Evolutionary conservation across 2,329 filamentous ascomycete genomes (phyloP), one percentile per base, ranked within the genome.

Genomic region (Ophiostoma montium): DNA sequence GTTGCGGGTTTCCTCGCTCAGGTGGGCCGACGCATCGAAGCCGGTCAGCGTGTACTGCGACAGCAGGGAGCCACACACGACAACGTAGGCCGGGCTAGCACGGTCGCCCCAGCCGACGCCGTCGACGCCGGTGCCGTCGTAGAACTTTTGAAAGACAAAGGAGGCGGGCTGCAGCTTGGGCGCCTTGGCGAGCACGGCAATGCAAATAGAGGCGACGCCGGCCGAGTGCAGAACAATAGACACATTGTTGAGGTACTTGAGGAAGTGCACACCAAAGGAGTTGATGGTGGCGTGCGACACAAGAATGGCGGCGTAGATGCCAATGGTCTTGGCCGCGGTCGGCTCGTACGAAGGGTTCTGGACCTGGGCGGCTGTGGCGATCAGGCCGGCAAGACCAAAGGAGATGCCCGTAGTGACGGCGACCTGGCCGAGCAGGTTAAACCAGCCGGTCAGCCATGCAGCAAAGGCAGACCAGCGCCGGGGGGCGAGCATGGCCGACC

Each of bases 291-390:
- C 74, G 55, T 78, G 74, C 4, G 70, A 73, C 32, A 72, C 53
- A 4, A 79, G 66, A 5, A 78, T 62, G 6, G 74, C 75, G 6
- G 72, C 74, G 54, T 78, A 77, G 51, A 79, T 78, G n/a, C 73
- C 75, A 46, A 79, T 69, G 3, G 71, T 76, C 53, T 67, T 67
- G 13, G 56, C 62, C 1, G 74, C 64, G 0, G 68, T 70, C 0
- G 72, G 58, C 38, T 55, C 57, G 54, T 63, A 68, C 41, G 56
- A 57, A 2, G 61, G 59, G 51, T 59, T 62, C 56, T 67, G 61
- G 38, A 68, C 62, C 0, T 57, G 60, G 27, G 62, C 62, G 19
- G 61, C 62, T 0, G 64, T 67, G 5, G 64, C 60, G 35, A 68
- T 60, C 1, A 68, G 59, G 6, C 58, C 58, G 10, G 66, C 65